phyloP scores from a whole-genome alignment of 2,329 filamentous ascomycete genomes.

The Sclerotinia nivalis region DNA sequence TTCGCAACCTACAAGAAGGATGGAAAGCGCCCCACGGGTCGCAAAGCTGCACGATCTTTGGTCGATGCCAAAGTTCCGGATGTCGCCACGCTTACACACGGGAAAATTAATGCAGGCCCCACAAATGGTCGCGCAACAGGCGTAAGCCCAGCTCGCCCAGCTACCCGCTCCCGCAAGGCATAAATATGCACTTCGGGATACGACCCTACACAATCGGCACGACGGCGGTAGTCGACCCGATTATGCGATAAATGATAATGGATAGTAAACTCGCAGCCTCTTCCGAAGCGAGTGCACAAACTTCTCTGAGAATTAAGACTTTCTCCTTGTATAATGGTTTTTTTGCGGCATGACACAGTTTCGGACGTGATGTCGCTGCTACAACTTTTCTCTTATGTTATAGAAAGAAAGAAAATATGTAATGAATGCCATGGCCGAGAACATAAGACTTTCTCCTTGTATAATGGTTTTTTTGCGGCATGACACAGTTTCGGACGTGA shows the following conservation, averaged over 20 bases:
- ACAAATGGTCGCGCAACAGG: slow-evolving; percentile 50
- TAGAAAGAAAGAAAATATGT: slow-evolving; percentile 16
- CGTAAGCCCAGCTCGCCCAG: slow-evolving; percentile 36
- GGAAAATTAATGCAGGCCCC: slow-evolving; percentile 51
- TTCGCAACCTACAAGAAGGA: slow-evolving; percentile 92
- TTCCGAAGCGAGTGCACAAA: slow-evolving; percentile 20
- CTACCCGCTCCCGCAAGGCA: slow-evolving; percentile 42
- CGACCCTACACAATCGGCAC: slow-evolving; percentile 5
- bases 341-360: slow-evolving; percentile 1
- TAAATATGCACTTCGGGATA: slow-evolving; percentile 29
- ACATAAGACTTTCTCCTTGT: slow-evolving; percentile 16
- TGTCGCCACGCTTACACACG: slow-evolving; percentile 38
- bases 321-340: slow-evolving; percentile 21
- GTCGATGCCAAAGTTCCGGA: slow-evolving; percentile 40
- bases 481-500: not conserved
- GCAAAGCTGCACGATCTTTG: slow-evolving; percentile 66
- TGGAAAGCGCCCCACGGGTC: slow-evolving; percentile 76
- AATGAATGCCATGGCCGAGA: slow-evolving; percentile 15
- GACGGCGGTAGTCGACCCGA: slow-evolving; percentile 5
- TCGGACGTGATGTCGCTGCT: not conserved
- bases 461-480: slow-evolving; percentile 14
- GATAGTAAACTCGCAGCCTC: slow-evolving; percentile 16
- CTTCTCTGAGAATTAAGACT: slow-evolving; percentile 29
- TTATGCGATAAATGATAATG: slow-evolving; percentile 22
- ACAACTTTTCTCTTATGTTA: slow-evolving; percentile 8